These are phyloP conservation scores for Luvunga scandens DNA, from an alignment of 345 rosid genomes.

Conservation along the genomic window DNA sequence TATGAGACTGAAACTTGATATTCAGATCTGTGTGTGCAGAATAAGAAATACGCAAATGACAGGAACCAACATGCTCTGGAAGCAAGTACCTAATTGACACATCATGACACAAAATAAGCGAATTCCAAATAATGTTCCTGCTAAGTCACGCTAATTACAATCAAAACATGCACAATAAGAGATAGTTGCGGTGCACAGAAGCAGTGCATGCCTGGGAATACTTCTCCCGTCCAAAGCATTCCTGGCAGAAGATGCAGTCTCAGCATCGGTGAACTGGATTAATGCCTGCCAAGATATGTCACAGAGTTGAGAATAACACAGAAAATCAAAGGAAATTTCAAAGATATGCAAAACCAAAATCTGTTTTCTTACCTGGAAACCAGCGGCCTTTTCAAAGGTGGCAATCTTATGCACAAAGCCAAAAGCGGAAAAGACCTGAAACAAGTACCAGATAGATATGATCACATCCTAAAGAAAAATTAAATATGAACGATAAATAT, in stretches of 20 bases:
- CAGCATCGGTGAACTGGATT: conserved; percentile 87
- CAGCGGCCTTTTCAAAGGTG: conserved; percentile 95
- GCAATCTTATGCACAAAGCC: conserved; percentile 98
- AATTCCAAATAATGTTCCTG: background rate
- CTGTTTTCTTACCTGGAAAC: conserved; percentile 73
- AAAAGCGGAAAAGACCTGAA: conserved; percentile 96
- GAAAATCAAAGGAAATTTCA: conserved; percentile 4
- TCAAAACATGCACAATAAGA: background rate
- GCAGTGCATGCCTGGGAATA: conserved; percentile 61
- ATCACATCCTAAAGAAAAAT: conserved; percentile 6
- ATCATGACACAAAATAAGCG: conserved; percentile 1
- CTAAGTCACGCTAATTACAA: background rate
- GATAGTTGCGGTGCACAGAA: conserved; percentile 1
- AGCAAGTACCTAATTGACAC: conserved; percentile 68
- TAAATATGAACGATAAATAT: conserved; percentile 7
- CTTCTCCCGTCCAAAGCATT: conserved; percentile 94
- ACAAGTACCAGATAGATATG: conserved; percentile 24
- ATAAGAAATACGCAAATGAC: conserved; percentile 83
- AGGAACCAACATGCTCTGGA: conserved; percentile 71
- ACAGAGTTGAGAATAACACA: conserved; percentile 14
- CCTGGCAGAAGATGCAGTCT: conserved; percentile 83
- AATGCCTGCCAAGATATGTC: conserved; percentile 58
- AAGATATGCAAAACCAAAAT: conserved; percentile 9
- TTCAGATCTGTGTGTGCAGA: conserved; percentile 96
- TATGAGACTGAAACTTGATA: conserved; percentile 97